Evolutionary conservation across 1,139 yeast species (phyloP), one percentile per base, ranked within the genome.

Genomic region (Yamadazyma aaseri): DNA sequence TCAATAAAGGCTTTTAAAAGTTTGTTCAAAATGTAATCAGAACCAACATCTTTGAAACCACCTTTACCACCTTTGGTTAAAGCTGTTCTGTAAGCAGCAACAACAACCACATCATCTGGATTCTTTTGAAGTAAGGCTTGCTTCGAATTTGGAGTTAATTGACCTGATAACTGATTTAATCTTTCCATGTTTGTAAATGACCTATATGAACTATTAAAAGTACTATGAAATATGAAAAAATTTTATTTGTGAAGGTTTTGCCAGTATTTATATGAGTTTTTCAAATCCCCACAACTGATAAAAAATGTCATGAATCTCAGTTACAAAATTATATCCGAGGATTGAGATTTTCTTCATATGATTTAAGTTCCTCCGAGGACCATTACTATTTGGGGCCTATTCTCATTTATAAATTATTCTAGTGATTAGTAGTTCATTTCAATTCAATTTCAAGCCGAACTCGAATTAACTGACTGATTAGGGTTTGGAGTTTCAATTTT

Each of bases 31-130:
- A 89, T 58, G 60, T 81, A 92, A 50, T 84, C 95, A 15, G 89
- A 73, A 32, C 81, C 74, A 39, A 84, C 76, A 55, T 85, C 89
- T 59, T 79, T 83, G 66, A 86, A 84, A 12, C 72, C 66, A 39
- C 96, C 96, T 60, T 76, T 81, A 46, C 90, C 87, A 29, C 92
- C 96, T 63, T 79, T 86, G 43, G 95, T 79, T 46, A 86, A 71
- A 27, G 97, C 94, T 6, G 96, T 84, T 67, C 97, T 79, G 71
- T 85, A 81, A 33, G 97, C 96, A 32, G 78, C 85, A 30, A 85
- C 86, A 44, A 87, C 79, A 32, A 87, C 95, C 22, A 86, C 94
- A 56, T 87, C 97, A 50, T 85, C 89, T 20, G 92, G 82, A 61
- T 75, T 73, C 65, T 85, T 83, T 44, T 75, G 73, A 39, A 52